These are phyloP conservation scores for Mycena maculata DNA, from an alignment of 768 basidiomycete genomes.

Conservation along the genomic window DNA sequence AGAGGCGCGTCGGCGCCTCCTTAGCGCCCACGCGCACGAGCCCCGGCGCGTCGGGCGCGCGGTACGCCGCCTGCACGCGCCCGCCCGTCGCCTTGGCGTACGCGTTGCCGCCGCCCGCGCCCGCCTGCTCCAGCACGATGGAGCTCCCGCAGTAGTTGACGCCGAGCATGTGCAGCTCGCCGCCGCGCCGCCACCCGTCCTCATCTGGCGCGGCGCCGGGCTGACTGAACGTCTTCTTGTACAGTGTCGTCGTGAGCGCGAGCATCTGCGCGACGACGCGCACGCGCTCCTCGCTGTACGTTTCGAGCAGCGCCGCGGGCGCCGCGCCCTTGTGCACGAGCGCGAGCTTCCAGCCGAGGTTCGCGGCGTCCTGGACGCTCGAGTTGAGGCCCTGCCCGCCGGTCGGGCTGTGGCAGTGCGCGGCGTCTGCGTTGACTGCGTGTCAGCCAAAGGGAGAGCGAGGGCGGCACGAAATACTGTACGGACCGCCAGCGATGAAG, in stretches of 20 bases:
- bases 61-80: constrained; percentile 45
- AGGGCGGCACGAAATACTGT: constrained; percentile 11
- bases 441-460: not conserved
- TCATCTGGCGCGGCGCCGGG: constrained; percentile 15
- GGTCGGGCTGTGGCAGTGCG: constrained; percentile 58
- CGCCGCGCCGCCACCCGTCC: constrained; percentile 25
- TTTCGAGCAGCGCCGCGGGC: constrained; percentile 49
- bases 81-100: not conserved
- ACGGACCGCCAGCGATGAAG: constrained; percentile 63
- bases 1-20: constrained; percentile 34
- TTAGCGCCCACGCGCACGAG: constrained; percentile 28
- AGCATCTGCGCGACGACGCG: constrained; percentile 61
- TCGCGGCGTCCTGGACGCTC: constrained; percentile 54
- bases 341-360: constrained; percentile 59
- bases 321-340: constrained; percentile 53
- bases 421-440: constrained; percentile 52
- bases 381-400: constrained; percentile 58
- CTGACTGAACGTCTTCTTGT: constrained; percentile 38
- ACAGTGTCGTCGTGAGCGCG: constrained; percentile 47
- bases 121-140: constrained; percentile 49
- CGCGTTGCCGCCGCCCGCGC: not conserved
- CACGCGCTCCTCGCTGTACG: constrained; percentile 58
- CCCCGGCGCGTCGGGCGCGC: constrained; percentile 51
- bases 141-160: constrained; percentile 59
- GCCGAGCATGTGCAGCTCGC: constrained; percentile 50